Percentiles rank a stretch among this genome's conserved stretches.
These are phyloP conservation scores for Chaetomium sp. DNA, from an alignment of 2,329 filamentous ascomycete species.

Conservation along the genomic window DNA sequence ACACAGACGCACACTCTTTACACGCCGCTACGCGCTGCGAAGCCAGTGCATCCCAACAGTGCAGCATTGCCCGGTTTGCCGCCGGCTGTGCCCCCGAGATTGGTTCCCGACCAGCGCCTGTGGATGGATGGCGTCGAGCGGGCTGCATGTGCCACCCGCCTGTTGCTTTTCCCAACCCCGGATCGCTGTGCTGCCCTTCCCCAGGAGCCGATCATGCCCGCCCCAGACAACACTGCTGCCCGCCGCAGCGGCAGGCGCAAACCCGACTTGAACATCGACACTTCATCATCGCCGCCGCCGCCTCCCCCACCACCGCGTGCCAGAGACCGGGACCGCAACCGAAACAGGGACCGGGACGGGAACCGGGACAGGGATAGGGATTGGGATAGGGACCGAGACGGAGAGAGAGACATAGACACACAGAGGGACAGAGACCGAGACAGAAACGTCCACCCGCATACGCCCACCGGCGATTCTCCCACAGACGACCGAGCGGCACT, in stretches of 20 bases:
- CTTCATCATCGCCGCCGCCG: constrained; percentile 27
- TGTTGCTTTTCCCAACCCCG: constrained; percentile 24
- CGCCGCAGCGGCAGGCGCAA: constrained; percentile 30
- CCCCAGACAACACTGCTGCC: constrained; percentile 24
- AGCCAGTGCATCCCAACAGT: constrained; percentile 9
- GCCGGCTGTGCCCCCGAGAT: constrained; percentile 9
- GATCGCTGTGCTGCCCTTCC: background rate
- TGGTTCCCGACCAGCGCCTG: constrained; percentile 12
- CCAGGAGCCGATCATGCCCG: constrained; percentile 21
- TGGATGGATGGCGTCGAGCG: constrained; percentile 22
- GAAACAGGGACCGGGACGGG: constrained; percentile 1
- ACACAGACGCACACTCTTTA: constrained; percentile 27
- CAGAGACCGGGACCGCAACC: constrained; percentile 2
- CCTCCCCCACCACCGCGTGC: constrained; percentile 13
- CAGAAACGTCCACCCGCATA: constrained; percentile 33
- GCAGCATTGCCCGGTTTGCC: constrained; percentile 4
- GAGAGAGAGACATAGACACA: constrained; percentile 1
- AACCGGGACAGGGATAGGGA: background rate
- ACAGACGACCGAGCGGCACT: constrained; percentile 35
- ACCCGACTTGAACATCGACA: constrained; percentile 36
- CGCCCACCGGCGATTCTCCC: constrained; percentile 37
- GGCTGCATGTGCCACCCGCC: constrained; percentile 21
- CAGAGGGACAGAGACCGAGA: constrained; percentile 3
- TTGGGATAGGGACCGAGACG: background rate
- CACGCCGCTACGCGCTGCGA: constrained; percentile 17